Conservation (phyloP, 2,329 filamentous ascomycete genomes). For the Colletotrichum cuscutae region DNA sequence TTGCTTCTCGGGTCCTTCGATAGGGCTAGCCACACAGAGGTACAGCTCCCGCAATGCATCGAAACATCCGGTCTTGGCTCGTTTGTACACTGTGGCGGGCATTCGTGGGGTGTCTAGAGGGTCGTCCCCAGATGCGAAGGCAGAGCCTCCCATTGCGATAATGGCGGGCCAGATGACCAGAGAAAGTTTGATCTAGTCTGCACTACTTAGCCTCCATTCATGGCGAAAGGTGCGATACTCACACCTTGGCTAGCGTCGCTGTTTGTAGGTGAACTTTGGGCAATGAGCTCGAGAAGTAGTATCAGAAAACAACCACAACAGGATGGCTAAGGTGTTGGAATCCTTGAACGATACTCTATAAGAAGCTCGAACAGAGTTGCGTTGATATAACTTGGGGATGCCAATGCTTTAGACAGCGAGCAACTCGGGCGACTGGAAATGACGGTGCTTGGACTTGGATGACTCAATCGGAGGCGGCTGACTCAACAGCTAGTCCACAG, state of each 20-base stretch:
- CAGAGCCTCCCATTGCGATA: constrained; percentile 71
- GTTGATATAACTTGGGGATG: neutral
- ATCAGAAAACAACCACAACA: neutral
- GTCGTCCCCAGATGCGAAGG: constrained; percentile 60
- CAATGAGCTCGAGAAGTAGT: neutral
- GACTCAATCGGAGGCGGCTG: neutral
- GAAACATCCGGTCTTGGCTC: constrained; percentile 58
- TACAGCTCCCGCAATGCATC: constrained; percentile 62
- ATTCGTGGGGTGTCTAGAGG: constrained; percentile 74
- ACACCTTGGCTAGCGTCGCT: neutral
- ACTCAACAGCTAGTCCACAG: neutral
- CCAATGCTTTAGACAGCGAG: neutral
- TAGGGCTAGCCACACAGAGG: constrained; percentile 64
- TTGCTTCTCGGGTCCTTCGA: constrained; percentile 75
- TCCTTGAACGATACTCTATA: neutral
- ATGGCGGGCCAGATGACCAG: neutral
- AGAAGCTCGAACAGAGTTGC: too few relatives aligned
- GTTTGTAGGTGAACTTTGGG: neutral
- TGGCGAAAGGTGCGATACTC: neutral
- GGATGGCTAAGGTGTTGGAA: too few relatives aligned
- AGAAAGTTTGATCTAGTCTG: neutral
- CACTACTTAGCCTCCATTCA: neutral
- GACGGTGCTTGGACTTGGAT: neutral
- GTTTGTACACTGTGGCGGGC: constrained; percentile 64
- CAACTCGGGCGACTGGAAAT: neutral